These are phyloP conservation scores for Prosopis cineraria DNA, from an alignment of 306 rosid genomes.

Conservation along the genomic window DNA sequence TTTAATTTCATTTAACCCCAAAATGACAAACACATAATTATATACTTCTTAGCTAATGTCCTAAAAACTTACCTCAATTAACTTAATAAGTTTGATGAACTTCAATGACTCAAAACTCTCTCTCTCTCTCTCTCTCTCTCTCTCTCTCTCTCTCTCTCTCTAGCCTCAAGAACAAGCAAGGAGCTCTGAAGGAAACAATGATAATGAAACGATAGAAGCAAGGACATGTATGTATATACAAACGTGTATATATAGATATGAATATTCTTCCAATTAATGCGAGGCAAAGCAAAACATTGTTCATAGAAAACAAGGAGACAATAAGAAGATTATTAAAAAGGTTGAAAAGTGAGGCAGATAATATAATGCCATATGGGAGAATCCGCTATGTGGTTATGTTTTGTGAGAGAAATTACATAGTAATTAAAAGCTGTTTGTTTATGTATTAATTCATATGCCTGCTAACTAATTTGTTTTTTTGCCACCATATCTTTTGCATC, in stretches of 20 bases:
- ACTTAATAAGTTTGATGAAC: constrained; percentile 4
- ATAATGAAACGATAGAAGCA: constrained; percentile 14
- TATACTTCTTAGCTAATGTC: too few species aligned
- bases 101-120: constrained; percentile 21
- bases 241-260: not conserved
- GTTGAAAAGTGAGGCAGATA: too few species aligned
- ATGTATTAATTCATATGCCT: not conserved
- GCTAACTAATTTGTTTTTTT: not conserved
- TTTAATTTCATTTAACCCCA: too few species aligned
- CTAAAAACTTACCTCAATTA: too few species aligned
- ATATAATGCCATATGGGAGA: too few species aligned
- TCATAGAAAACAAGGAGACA: constrained; percentile 26
- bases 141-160: not conserved
- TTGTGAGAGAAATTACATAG: not conserved
- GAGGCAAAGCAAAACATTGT: constrained; percentile 5
- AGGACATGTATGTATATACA: not conserved
- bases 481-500: not conserved
- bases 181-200: not conserved
- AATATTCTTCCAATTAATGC: not conserved
- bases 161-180: not conserved
- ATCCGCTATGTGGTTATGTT: constrained; percentile 7
- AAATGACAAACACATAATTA: not conserved
- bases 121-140: not conserved
- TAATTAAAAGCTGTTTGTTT: not conserved
- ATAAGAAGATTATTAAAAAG: too few species aligned